Conservation (phyloP, 768 basidiomycete genomes). For the Boletales sp. region DNA sequence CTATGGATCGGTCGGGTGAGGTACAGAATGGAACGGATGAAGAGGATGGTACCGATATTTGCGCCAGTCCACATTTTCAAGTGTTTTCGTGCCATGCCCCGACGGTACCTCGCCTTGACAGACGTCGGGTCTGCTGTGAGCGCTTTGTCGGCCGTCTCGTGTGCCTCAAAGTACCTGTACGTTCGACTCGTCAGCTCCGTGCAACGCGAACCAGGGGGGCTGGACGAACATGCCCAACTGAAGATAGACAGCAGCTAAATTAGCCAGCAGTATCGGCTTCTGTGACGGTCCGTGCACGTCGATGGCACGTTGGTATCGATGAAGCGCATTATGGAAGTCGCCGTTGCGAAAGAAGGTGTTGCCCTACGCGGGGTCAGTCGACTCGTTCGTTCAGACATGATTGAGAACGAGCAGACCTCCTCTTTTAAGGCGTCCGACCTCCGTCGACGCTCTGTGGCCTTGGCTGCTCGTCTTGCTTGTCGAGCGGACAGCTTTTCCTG, state of each 20-base stretch:
- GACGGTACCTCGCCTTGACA: constrained; percentile 33
- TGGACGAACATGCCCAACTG: constrained; percentile 37
- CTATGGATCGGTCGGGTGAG: constrained; percentile 10
- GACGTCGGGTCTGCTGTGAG: constrained; percentile 29
- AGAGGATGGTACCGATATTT: constrained; percentile 15
- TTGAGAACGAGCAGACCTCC: constrained; percentile 15
- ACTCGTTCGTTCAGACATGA: no score
- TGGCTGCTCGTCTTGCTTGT: constrained; percentile 14
- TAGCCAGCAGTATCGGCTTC: constrained; percentile 37
- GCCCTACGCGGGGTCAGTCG: constrained; percentile 30
- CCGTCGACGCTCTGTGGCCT: constrained; percentile 14
- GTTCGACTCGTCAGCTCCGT: background rate
- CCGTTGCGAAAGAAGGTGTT: constrained; percentile 39
- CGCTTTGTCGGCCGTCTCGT: constrained; percentile 25
- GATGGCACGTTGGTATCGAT: constrained; percentile 40
- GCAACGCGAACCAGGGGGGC: background rate
- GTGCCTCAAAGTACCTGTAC: constrained; percentile 27
- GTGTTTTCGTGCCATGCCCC: constrained; percentile 33
- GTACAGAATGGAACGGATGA: no score
- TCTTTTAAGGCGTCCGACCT: constrained; percentile 29
- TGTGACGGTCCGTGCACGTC: constrained; percentile 30
- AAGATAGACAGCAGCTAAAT: constrained; percentile 41
- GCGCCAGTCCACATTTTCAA: constrained; percentile 19
- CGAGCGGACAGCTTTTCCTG: constrained; percentile 8
- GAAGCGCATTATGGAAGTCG: constrained; percentile 36